These are phyloP conservation scores for Penicillium chermesinum DNA, from an alignment of 495 filamentous ascomycete genomes.

Conservation along the genomic window DNA sequence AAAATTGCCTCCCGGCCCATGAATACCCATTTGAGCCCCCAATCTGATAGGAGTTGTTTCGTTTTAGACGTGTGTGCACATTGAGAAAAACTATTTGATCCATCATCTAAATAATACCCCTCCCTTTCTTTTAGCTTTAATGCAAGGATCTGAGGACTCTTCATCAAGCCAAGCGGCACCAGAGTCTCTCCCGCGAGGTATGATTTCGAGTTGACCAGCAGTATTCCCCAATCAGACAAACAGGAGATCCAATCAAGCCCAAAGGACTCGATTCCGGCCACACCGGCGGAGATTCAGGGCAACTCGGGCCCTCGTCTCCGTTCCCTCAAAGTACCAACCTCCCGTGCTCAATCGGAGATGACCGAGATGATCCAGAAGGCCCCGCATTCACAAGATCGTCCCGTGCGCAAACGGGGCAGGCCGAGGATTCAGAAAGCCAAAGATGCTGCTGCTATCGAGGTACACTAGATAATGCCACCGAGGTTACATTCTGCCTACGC, in stretches of 20 bases:
- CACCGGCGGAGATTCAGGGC: neutral
- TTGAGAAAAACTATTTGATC: neutral
- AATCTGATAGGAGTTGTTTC: neutral
- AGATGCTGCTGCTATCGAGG: conserved; percentile 22
- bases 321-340: neutral
- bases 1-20: neutral
- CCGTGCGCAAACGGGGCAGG: conserved; percentile 22
- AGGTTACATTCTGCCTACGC: conserved; percentile 11
- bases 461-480: too few species aligned
- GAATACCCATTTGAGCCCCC: neutral
- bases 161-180: conserved; percentile 3
- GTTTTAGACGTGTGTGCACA: neutral
- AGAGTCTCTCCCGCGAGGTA: conserved; percentile 3
- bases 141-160: conserved; percentile 3
- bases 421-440: conserved; percentile 19
- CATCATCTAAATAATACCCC: neutral
- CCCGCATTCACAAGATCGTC: conserved; percentile 10
- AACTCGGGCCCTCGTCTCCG: conserved; percentile 10
- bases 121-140: too few species aligned
- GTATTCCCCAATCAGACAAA: neutral
- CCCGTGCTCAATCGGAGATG: conserved; percentile 8
- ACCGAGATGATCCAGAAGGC: conserved; percentile 6
- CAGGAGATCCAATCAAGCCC: neutral
- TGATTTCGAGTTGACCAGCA: neutral
- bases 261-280: neutral